Evolutionary conservation across 441 rosid genomes (phyloP).

Genomic region (Jatropha podagrica): DNA sequence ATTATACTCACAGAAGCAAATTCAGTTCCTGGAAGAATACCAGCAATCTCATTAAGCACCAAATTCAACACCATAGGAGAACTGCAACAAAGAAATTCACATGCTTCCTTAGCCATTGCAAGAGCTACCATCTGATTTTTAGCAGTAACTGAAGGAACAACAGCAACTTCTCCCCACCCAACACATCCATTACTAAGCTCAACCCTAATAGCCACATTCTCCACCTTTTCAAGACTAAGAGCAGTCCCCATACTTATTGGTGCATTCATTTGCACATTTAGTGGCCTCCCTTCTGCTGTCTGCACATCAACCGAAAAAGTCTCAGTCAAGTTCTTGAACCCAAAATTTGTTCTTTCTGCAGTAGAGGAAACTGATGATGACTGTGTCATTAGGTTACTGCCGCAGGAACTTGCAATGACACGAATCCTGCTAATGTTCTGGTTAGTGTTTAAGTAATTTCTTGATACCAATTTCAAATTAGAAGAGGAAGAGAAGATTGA

Average conservation of each 20-base stretch:
- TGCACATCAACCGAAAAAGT: constrained; percentile 52
- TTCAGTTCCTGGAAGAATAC: constrained; percentile 61
- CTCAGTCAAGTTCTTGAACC: constrained; percentile 55
- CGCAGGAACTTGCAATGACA: neutral
- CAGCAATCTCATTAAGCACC: constrained; percentile 42
- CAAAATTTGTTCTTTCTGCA: constrained; percentile 23
- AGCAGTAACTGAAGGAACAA: constrained; percentile 66
- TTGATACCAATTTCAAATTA: neutral
- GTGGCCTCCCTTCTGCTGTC: constrained; percentile 63
- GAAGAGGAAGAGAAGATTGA: constrained; percentile 6
- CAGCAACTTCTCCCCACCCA: constrained; percentile 90
- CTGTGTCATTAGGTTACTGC: constrained; percentile 9
- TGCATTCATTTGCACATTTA: constrained; percentile 42
- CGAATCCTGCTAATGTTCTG: neutral
- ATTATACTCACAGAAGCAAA: constrained; percentile 76
- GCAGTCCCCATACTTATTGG: constrained; percentile 54
- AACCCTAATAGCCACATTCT: constrained; percentile 64
- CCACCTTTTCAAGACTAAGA: constrained; percentile 57
- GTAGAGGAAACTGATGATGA: neutral
- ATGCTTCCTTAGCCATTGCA: constrained; percentile 63
- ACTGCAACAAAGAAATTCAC: constrained; percentile 42
- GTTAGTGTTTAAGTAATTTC: neutral
- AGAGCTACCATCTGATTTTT: constrained; percentile 68
- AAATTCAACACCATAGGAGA: constrained; percentile 44
- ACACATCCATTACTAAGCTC: constrained; percentile 68